Percentiles rank a stretch among this genome's conserved stretches.
Evolutionary conservation across 768 basidiomycete species (phyloP).

Genomic region (Mrakia frigida): DNA sequence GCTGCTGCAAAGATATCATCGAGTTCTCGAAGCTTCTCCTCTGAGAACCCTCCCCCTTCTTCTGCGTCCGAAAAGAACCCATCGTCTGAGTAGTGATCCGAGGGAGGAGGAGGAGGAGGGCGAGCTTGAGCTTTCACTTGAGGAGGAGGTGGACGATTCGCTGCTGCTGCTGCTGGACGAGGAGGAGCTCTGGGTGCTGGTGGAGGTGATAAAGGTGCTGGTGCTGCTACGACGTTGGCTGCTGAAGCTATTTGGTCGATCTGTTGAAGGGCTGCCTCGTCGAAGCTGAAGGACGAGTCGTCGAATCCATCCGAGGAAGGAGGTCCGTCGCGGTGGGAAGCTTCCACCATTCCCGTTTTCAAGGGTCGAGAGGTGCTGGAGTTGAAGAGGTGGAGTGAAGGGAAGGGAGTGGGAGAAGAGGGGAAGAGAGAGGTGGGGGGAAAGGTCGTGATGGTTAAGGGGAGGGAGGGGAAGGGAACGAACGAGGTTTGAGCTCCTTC

Average conservation of each 20-base stretch:
- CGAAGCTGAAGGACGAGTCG: conserved; percentile 33
- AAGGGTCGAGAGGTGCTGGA: not conserved
- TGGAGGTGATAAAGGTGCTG: not conserved
- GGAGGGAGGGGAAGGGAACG: not conserved
- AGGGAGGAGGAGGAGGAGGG: conserved; percentile 27
- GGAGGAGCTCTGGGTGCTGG: not conserved
- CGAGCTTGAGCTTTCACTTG: conserved; percentile 19
- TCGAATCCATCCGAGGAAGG: conserved; percentile 28
- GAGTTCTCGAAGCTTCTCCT: not conserved
- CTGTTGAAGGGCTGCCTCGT: conserved; percentile 34
- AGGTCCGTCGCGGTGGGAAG: not conserved
- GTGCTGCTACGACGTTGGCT: conserved; percentile 1
- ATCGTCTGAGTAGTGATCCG: not conserved
- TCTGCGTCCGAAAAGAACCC: conserved; percentile 23
- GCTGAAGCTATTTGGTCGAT: conserved; percentile 34
- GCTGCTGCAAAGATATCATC: conserved; percentile 2
- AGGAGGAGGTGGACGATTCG: not conserved
- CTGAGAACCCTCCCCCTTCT: conserved; percentile 10
- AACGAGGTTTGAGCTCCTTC: not conserved
- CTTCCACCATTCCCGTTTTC: not conserved
- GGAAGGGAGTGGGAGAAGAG: not conserved
- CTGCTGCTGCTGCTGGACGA: not conserved
- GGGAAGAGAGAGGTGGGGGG: not conserved
- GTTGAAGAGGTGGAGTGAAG: not conserved
- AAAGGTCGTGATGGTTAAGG: not conserved